phyloP scores from a whole-genome alignment of 257 asterid species.

The Henckelia pumila region DNA sequence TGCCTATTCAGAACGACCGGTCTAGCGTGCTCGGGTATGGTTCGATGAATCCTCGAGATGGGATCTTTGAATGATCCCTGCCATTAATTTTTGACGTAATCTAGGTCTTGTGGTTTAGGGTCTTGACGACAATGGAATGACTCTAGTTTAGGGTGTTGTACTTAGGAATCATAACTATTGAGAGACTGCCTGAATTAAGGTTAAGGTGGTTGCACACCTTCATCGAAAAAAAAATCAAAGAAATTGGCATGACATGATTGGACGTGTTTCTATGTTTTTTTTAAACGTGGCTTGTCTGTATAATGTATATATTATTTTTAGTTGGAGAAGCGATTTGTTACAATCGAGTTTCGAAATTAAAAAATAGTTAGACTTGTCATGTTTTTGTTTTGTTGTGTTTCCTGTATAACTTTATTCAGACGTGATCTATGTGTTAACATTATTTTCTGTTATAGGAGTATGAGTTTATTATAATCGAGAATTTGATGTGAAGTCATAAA shows the following conservation, averaged over 20 bases:
- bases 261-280: no score
- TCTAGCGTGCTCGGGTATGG: neutral
- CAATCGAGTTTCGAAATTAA: no score
- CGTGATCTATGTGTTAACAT: no score
- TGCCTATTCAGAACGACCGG: slow-evolving; percentile 1
- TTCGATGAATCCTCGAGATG: slow-evolving; percentile 15
- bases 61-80: slow-evolving; percentile 5
- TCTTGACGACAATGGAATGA: neutral
- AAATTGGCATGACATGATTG: neutral
- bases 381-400: no score
- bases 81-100: slow-evolving; percentile 32
- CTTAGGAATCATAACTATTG: neutral
- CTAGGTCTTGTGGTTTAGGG: neutral
- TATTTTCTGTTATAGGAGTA: no score
- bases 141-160: slow-evolving; percentile 15
- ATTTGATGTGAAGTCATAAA: no score
- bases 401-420: no score
- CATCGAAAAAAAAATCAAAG: neutral
- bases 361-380: no score
- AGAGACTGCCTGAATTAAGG: neutral
- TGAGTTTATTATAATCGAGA: no score
- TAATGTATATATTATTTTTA: no score
- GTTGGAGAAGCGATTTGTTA: no score
- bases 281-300: no score
- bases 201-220: neutral